Evolutionary conservation across 2,329 filamentous ascomycete genomes (phyloP), one percentile per base, ranked within the genome.

Genomic region (Ophidiomyces ophidiicola): DNA sequence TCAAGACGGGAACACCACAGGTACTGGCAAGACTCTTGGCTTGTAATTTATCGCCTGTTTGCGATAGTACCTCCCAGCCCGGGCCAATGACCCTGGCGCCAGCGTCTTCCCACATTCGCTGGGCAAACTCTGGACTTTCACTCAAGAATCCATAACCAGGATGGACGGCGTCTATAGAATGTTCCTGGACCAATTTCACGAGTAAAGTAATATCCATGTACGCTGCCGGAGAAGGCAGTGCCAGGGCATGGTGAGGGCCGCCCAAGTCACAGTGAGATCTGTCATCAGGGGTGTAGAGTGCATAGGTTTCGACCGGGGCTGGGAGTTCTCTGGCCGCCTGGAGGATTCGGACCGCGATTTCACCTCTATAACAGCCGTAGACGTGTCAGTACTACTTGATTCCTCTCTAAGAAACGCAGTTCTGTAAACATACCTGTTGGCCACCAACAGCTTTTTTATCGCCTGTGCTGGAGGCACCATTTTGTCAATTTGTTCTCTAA

Each of bases 121-220:
- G 52, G 0, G 69, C 61, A 36, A 76, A 72, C 0, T 67, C 63
- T 2, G 67, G 58, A 15, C 62, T 71, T 48, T 76, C 73, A 8
- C 68, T 72, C 1, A 76, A 58, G 55, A 93, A 77, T 6, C 73
- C 73, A 56, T 77, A 77, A 3, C 72, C 73, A 0, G 72, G 72
- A 51, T 76, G 72, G 0, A 76, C 59, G 2, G 70, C 62, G 48
- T 76, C 70, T 31, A 77, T 71, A 0, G 56, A 46, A 49, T 76
- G 53, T 25, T 69, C 57, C 39, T 66, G 62, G 3, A 57, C 68
- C 17, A 77, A 53, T 0, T 53, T 41, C 5, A 75, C 52, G 0
- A 78, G 53, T 5, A 61, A 53, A 5, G 63, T 43, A 21, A 75
- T 68, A 46, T 70, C 60, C 49, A 75, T 63, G 48, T 76, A 78